A percentile compares a stretch with the other conserved stretches of the same genome.
Conservation (phyloP, 495 filamentous ascomycete species). For the Neurospora sublineolata region DNA sequence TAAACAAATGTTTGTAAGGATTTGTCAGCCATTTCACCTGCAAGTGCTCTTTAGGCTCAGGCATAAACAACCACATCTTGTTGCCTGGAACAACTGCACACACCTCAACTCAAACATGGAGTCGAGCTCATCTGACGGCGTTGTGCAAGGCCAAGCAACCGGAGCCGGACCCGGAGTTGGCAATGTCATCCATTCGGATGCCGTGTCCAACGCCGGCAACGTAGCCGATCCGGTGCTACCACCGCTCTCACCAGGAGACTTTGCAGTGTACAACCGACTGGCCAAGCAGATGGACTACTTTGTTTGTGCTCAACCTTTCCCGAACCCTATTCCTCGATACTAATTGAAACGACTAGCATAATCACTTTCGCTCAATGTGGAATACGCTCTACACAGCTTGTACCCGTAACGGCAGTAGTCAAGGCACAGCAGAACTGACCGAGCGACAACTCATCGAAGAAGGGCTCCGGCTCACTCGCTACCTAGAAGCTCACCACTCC, state of each 20-base stretch:
- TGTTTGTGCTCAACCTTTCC: constrained; percentile 28
- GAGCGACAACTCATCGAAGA: constrained; percentile 48
- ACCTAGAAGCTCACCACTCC: constrained; percentile 65
- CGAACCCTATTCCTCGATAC: constrained; percentile 4
- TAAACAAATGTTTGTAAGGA: neutral
- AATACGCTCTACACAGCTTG: constrained; percentile 53
- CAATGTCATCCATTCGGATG: neutral
- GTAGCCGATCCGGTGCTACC: constrained; percentile 9
- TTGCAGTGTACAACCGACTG: constrained; percentile 51
- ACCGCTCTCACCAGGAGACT: constrained; percentile 16
- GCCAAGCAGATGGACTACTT: constrained; percentile 71
- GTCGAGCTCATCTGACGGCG: neutral
- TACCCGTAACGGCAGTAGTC: constrained; percentile 34
- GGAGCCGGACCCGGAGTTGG: neutral
- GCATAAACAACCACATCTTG: neutral
- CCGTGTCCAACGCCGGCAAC: neutral
- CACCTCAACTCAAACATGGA: neutral
- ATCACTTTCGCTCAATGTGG: constrained; percentile 66
- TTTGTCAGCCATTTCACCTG: neutral
- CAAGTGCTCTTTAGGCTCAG: neutral
- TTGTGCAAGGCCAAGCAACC: neutral
- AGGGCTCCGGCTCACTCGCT: constrained; percentile 52
- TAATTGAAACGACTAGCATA: constrained; percentile 41
- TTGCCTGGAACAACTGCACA: neutral
- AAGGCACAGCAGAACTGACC: constrained; percentile 27